Evolutionary conservation across 345 rosid species (phyloP).

Genomic region (Eucalyptus rudis): DNA sequence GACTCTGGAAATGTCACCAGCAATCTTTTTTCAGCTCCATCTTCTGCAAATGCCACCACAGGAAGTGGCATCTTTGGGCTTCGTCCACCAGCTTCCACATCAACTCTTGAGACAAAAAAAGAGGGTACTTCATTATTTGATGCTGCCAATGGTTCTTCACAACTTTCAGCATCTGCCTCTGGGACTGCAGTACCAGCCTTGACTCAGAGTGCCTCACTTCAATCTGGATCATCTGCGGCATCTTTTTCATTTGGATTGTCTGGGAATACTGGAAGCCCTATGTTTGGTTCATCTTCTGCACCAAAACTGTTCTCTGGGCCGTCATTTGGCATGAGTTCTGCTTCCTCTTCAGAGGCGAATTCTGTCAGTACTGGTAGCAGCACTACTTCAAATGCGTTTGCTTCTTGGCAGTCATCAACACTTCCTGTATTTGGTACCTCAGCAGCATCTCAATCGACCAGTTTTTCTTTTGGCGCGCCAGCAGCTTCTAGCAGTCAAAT

Average conservation of each 20-base stretch:
- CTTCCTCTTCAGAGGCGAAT: conserved; percentile 15
- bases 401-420: conserved; percentile 49
- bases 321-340: conserved; percentile 33
- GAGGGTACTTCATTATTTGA: conserved; percentile 25
- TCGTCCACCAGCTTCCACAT: conserved; percentile 20
- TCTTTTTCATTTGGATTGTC: conserved; percentile 34
- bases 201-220: conserved; percentile 36
- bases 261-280: conserved; percentile 32
- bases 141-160: conserved; percentile 17
- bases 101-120: conserved; percentile 22
- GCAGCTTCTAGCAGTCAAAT: conserved; percentile 21
- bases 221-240: conserved; percentile 35
- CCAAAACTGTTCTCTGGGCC: conserved; percentile 20
- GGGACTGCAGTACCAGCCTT: conserved; percentile 30
- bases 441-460: conserved; percentile 22
- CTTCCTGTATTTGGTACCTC: conserved; percentile 28
- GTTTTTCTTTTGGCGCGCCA: conserved; percentile 35
- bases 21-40: conserved; percentile 19
- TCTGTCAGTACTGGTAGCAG: conserved; percentile 30
- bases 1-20: conserved; percentile 9
- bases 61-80: conserved; percentile 38
- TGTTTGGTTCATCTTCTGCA: conserved; percentile 39
- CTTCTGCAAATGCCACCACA: conserved; percentile 16
- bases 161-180: conserved; percentile 12
- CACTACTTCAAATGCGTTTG: conserved; percentile 20